A percentile compares a stretch with the other conserved stretches of the same genome.
Conservation (phyloP, 192 early-diverging fungal genomes). For the Coemansia sp. region DNA sequence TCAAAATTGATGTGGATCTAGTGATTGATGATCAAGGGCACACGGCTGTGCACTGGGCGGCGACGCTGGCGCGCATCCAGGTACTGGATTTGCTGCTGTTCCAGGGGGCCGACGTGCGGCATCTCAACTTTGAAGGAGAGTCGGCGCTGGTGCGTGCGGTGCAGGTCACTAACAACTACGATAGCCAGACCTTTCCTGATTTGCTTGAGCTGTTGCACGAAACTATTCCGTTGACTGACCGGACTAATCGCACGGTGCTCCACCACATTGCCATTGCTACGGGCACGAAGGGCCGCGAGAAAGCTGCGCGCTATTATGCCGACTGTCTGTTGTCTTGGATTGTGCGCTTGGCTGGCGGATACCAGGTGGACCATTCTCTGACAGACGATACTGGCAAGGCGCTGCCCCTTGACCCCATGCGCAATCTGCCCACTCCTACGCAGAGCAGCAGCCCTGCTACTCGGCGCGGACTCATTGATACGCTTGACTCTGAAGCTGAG, state of each 20-base stretch:
- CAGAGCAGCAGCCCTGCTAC: constrained; percentile 38
- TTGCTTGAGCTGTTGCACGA: constrained; percentile 74
- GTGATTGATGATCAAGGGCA: constrained; percentile 95
- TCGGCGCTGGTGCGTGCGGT: constrained; percentile 89
- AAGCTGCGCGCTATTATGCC: constrained; percentile 86
- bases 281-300: constrained; percentile 67
- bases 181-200: constrained; percentile 75
- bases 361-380: constrained; percentile 32
- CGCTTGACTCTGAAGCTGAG: neutral
- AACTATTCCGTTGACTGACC: constrained; percentile 77
- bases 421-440: constrained; percentile 32
- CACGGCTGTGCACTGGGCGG: constrained; percentile 95
- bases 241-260: constrained; percentile 80
- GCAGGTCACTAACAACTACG: constrained; percentile 84
- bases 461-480: neutral
- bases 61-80: constrained; percentile 77
- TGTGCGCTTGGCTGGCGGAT: constrained; percentile 56
- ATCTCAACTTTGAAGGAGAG: constrained; percentile 82
- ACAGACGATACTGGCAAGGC: constrained; percentile 11
- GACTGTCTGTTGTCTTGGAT: constrained; percentile 79
- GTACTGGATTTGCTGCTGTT: constrained; percentile 77
- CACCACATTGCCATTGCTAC: constrained; percentile 87
- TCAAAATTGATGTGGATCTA: constrained; percentile 76
- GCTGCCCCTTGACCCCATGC: neutral
- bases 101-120: constrained; percentile 70